Evolutionary conservation across 2,329 filamentous ascomycete genomes (phyloP), one percentile per base, ranked within the genome.

Genomic region (Orbilia ellipsospora): DNA sequence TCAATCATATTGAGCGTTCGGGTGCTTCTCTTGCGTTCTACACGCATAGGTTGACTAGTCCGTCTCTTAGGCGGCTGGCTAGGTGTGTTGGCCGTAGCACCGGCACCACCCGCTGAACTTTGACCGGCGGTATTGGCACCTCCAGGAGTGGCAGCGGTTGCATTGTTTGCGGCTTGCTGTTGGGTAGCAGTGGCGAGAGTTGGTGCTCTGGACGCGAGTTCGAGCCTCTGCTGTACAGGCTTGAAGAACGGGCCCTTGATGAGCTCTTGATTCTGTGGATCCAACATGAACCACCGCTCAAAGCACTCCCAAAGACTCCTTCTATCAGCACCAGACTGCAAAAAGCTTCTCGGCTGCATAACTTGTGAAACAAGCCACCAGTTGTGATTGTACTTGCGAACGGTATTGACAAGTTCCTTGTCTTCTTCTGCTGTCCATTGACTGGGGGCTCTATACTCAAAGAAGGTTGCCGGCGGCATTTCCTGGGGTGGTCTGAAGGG

Each of bases 241-340:
- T 93, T 92, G 86, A 98, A 99, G 81, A 98, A 99, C 52, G 94
- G 91, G 0, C 93, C 97, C 83, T 97, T 97, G 16, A 91, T 90
- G 90, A 98, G 96, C 78, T 99, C 95, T 10, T 90, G 88, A 3
- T 95, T 94, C 44, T 97, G 85, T 0, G 94, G 93, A 83, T 98
- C 95, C 12, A 98, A 85, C 78, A 92, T 90, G 65, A 97, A 91
- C 94, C 94, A 99, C 51, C 95, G 88, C 83, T 99, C 95, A 80
- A 99, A 99, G 81, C 95, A 99, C 83, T 99, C 95, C 95, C 95
- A 99, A 0, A 94, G 93, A 1, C 94, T 98, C 56, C 95, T 88
- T 77, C 95, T 88, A 81, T 98, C 94, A 10, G 93, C 89, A 1
- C 92, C 93, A 18, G 94, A 94, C n/a, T 89, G 87, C 80, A 93